Evolutionary conservation across 78 protist species (phyloP).

Genomic region (Tieghemostelium lacteum): DNA sequence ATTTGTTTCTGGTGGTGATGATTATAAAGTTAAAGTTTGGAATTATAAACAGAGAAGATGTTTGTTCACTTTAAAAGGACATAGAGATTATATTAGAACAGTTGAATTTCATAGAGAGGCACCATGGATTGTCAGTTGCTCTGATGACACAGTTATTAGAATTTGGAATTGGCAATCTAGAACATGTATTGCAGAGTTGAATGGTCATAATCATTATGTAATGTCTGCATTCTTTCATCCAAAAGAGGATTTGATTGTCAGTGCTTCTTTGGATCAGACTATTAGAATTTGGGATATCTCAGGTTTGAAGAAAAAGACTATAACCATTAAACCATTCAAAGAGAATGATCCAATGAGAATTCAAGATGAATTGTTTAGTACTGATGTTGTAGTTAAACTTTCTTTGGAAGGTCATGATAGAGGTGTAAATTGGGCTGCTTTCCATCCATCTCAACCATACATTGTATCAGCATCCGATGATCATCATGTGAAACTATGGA

Average conservation of each 20-base stretch:
- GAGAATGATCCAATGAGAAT: slow-evolving; percentile 65
- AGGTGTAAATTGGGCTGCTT: slow-evolving; percentile 99
- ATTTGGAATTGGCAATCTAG: slow-evolving; percentile 99
- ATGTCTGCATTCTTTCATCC: slow-evolving; percentile 99
- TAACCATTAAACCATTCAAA: slow-evolving; percentile 35
- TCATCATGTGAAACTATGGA: slow-evolving; percentile 96
- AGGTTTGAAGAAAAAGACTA: slow-evolving; percentile 88
- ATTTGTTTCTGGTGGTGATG: slow-evolving; percentile 99
- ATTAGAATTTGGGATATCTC: slow-evolving; percentile 99
- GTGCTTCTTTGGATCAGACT: slow-evolving; percentile 99
- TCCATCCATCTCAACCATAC: slow-evolving; percentile 97
- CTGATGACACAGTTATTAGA: slow-evolving; percentile 98
- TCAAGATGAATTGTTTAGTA: slow-evolving; percentile 93
- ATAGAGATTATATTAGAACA: slow-evolving; percentile 98
- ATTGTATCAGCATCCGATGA: slow-evolving; percentile 98
- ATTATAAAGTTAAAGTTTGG: slow-evolving; percentile 99
- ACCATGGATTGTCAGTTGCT: slow-evolving; percentile 98
- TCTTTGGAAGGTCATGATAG: slow-evolving; percentile 95
- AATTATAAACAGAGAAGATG: slow-evolving; percentile 98
- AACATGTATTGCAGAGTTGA: slow-evolving; percentile 92
- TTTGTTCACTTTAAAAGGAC: slow-evolving; percentile 97
- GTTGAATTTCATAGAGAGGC: slow-evolving; percentile 94
- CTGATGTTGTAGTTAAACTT: slow-evolving; percentile 92
- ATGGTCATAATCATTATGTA: slow-evolving; percentile 99
- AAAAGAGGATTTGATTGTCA: slow-evolving; percentile 93